Evolutionary conservation across 2,329 filamentous ascomycete species (phyloP), one percentile per base, ranked within the genome.

Genomic region (Byssochlamys sp.): DNA sequence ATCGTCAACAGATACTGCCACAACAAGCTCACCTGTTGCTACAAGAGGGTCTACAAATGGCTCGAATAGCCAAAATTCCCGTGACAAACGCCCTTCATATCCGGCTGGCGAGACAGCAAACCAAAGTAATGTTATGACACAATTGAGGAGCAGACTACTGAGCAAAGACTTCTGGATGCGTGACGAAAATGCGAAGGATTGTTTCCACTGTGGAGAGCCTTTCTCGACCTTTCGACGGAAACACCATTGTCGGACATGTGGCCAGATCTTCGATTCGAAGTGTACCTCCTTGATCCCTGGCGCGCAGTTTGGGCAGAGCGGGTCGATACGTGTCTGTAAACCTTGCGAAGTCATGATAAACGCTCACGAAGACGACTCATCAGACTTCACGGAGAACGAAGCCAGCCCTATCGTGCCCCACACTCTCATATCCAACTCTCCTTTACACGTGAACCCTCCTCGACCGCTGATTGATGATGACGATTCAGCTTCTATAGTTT

Each of bases 141-240:
- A 88, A 64, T 87, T 96, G 79, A 85, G 88, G 61, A 89, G 90
- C 66, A 91, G 92, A 67, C 86, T 99, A 6, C 77, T 97, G 52
- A 95, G 89, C 70, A 94, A 91, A 67, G 91, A 97, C 65, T 97
- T 96, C 66, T 97, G 92, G 94, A 99, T 99, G 94, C 89, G 91
- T 59, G 94, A 99, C 69, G 94, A 97, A 68, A 96, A 95, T 61
- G 95, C 92, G 59, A 97, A 95, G 70, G 92, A 96, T 66, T 99
- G 94, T 68, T 99, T 96, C 70, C 84, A 90, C 51, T 99, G 94
- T 67, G 90, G 90, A 51, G 88, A 90, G 58, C 83, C 89, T 1
- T 99, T 99, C 68, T 91, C 90, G 0, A 94, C 92, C 1, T 97
- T 97, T 69, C 84, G 94, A 59, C 85, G 94, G 62, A 99, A 99